Evolutionary conservation across 441 rosid species (phyloP), one percentile per base, ranked within the genome.

Genomic region (Pelargonium cotyledonis): DNA sequence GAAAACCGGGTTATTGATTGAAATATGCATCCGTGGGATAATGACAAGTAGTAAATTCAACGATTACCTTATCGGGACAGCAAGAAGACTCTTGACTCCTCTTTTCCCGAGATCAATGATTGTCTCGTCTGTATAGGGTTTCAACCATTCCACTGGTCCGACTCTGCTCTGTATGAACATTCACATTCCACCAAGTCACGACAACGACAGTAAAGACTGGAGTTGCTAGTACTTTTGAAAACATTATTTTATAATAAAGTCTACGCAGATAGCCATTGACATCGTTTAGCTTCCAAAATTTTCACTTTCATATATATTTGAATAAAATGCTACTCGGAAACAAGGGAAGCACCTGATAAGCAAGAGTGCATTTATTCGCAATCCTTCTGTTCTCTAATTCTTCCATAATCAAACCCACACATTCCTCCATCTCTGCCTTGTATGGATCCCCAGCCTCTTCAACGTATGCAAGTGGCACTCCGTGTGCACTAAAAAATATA

Each of bases 391-490:
- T 88, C 76, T 91, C 99, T 80, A 94, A 74, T 78, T 94, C 99
- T 76, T 91, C 99, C 81, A 94, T 91, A 70, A 94, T 94, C 77
- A 94, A 81, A 79, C 89, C 97, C 71, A 94, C 90, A 60, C 99
- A 94, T 78, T 94, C 97, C 76, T 91, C 99, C 99, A 91, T 94
- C 84, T 94, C 99, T 53, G 96, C 97, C 85, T 91, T 91, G 86
- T 94, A 94, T n/a, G 99, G 99, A 79, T 94, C 99, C 68, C 99
- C 99, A 53, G 99, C 97, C 82, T 91, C 95, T 84, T 94, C 96
- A 66, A 94, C 99, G 71, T 94, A 94, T 57, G 99, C 97, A 77
- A 94, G 92, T 35, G 99, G 99, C 83, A 94, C 99, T 47, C 99
- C 99, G 69, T 94, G 99, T 12, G 99, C 99, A 74, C 99, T 94